A percentile compares a stretch with the other conserved stretches of the same genome.
These are phyloP conservation scores for Aspergillus cejpii DNA, from an alignment of 2,329 filamentous ascomycete genomes.

Conservation along the genomic window DNA sequence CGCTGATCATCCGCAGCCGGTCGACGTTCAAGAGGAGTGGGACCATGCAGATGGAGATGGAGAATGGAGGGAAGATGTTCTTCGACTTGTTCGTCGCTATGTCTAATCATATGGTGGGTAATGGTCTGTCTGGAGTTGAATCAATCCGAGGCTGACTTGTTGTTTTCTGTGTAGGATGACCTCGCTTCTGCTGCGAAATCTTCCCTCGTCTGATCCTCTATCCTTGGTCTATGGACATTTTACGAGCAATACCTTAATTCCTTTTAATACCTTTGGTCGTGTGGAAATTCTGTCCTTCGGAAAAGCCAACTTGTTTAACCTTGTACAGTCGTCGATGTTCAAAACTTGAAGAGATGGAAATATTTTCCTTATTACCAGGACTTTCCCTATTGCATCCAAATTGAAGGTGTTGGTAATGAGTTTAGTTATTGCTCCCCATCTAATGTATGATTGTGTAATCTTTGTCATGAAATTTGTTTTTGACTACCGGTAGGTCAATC, in stretches of 20 bases:
- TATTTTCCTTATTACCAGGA: too few species aligned
- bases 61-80: slow-evolving; percentile 76
- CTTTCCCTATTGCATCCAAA: too few species aligned
- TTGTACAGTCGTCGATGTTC: too few species aligned
- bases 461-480: background rate
- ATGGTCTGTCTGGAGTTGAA: background rate
- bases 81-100: slow-evolving; percentile 92
- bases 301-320: too few species aligned
- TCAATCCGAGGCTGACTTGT: background rate
- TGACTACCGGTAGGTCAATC: background rate
- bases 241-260: background rate
- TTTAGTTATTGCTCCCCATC: background rate
- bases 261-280: slow-evolving; percentile 1
- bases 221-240: slow-evolving; percentile 1
- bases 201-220: background rate
- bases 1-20: slow-evolving; percentile 81
- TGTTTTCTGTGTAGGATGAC: slow-evolving; percentile 22
- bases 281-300: too few species aligned
- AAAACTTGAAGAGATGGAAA: too few species aligned
- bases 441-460: background rate
- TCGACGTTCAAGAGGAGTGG: slow-evolving; percentile 87
- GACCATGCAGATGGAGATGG: slow-evolving; percentile 95
- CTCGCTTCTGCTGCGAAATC: slow-evolving; percentile 2
- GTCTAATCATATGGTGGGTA: slow-evolving; percentile 76
- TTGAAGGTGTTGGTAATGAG: too few species aligned